Conservation (phyloP, 345 rosid genomes). For the Eutrema yunnanense region DNA sequence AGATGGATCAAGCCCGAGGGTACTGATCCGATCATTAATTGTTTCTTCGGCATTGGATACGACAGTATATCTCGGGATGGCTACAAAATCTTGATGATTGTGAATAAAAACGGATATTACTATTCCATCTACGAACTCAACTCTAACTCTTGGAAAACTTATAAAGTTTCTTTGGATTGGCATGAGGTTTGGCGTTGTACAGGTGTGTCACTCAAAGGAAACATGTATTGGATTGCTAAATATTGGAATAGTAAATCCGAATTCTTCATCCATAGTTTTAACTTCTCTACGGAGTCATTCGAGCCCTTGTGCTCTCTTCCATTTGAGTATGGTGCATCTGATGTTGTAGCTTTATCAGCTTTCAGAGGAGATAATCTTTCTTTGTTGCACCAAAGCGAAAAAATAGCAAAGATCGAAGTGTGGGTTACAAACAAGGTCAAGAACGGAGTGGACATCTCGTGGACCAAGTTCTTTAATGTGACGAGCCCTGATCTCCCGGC, state of each 20-base stretch:
- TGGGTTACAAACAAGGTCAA: slow-evolving; percentile 6
- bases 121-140: background rate
- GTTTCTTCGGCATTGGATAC: slow-evolving; percentile 7
- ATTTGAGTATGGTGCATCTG: background rate
- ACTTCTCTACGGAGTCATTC: slow-evolving; percentile 3
- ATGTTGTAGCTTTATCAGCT: slow-evolving; percentile 4
- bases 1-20: background rate
- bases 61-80: background rate
- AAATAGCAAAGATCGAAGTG: background rate
- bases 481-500: background rate
- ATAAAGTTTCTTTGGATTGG: slow-evolving; percentile 7
- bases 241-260: background rate
- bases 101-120: background rate
- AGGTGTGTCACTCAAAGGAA: slow-evolving; percentile 14
- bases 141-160: slow-evolving; percentile 1
- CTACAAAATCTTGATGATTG: slow-evolving; percentile 7
- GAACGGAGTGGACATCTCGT: background rate
- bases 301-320: slow-evolving; percentile 12
- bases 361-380: background rate
- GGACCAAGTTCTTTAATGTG: slow-evolving; percentile 19
- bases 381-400: background rate
- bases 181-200: background rate
- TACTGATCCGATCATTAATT: background rate
- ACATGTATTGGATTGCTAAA: slow-evolving; percentile 24
- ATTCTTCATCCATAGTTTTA: slow-evolving; percentile 3